Percentiles rank a stretch among this genome's conserved stretches.
Evolutionary conservation across 768 basidiomycete genomes (phyloP).

Genomic region (Mycena leptocephala): DNA sequence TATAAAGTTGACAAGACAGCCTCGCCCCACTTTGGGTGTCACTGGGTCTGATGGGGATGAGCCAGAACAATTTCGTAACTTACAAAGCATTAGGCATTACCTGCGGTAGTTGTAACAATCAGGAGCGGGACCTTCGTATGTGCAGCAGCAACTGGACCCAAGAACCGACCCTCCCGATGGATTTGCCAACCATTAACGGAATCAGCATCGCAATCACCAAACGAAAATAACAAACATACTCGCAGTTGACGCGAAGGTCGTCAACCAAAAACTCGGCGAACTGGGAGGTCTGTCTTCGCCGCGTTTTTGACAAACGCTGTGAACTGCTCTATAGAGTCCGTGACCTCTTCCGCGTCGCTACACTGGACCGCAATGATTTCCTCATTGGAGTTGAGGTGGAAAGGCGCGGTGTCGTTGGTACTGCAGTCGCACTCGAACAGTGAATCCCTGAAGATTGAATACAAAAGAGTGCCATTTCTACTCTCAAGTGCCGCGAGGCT

Average conservation of each 20-base stretch:
- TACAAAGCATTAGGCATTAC: not conserved
- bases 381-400: conserved; percentile 1
- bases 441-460: not conserved
- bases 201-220: not conserved
- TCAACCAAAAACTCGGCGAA: conserved; percentile 37
- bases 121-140: conserved; percentile 45
- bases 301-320: conserved; percentile 19
- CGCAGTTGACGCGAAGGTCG: conserved; percentile 34
- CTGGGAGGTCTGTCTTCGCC: conserved; percentile 28
- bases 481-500: conserved; percentile 43
- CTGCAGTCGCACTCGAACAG: conserved; percentile 20
- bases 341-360: conserved; percentile 36
- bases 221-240: conserved; percentile 26
- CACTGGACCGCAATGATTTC: conserved; percentile 30
- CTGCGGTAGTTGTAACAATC: conserved; percentile 44
- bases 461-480: conserved; percentile 43
- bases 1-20: not conserved
- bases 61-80: not conserved
- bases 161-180: conserved; percentile 23
- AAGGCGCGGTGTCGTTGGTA: not conserved
- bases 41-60: no score
- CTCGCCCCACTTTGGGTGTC: not conserved
- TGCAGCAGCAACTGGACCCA: conserved; percentile 21
- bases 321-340: conserved; percentile 34
- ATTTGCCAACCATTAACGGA: conserved; percentile 26